Percentiles rank a stretch among this genome's conserved stretches.
Conservation (phyloP, 495 filamentous ascomycete species). For the Penicillium macrosclerotiorum region DNA sequence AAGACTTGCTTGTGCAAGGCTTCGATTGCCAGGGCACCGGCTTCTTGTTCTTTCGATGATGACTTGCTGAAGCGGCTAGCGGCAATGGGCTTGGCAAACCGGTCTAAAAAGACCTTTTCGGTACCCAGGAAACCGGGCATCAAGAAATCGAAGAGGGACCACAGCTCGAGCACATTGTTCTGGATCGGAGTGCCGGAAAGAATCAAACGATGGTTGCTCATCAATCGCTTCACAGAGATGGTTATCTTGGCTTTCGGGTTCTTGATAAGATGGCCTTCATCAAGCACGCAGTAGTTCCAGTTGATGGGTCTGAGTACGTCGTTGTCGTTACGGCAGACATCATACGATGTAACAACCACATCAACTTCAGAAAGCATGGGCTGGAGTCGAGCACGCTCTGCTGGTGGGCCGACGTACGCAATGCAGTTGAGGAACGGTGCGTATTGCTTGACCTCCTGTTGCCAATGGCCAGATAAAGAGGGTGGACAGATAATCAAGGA, state of each 20-base stretch:
- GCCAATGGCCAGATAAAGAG: slow-evolving; percentile 97
- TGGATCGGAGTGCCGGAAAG: slow-evolving; percentile 97
- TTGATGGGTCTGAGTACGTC: slow-evolving; percentile 77
- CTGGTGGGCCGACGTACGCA: slow-evolving; percentile 85
- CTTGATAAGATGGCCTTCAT: slow-evolving; percentile 98
- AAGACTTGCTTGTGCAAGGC: slow-evolving; percentile 97
- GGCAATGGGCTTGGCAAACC: slow-evolving; percentile 96
- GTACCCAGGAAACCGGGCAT: slow-evolving; percentile 99
- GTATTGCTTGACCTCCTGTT: slow-evolving; percentile 92
- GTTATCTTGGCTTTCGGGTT: slow-evolving; percentile 95
- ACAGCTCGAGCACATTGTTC: slow-evolving; percentile 97
- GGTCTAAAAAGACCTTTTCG: slow-evolving; percentile 95
- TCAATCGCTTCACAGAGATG: slow-evolving; percentile 79
- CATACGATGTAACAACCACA: slow-evolving; percentile 95
- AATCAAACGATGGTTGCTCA: slow-evolving; percentile 91
- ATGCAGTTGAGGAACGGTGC: slow-evolving; percentile 89
- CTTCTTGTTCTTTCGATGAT: slow-evolving; percentile 97
- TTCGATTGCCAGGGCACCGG: slow-evolving; percentile 92
- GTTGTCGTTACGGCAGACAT: slow-evolving; percentile 91
- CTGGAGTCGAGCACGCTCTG: slow-evolving; percentile 68
- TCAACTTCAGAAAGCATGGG: slow-evolving; percentile 71
- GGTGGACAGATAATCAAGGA: slow-evolving; percentile 95
- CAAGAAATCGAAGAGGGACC: slow-evolving; percentile 97
- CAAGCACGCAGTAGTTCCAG: slow-evolving; percentile 97
- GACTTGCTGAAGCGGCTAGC: slow-evolving; percentile 93